Evolutionary conservation across 2,329 filamentous ascomycete genomes (phyloP).

Genomic region (Pyrenophora graminea): DNA sequence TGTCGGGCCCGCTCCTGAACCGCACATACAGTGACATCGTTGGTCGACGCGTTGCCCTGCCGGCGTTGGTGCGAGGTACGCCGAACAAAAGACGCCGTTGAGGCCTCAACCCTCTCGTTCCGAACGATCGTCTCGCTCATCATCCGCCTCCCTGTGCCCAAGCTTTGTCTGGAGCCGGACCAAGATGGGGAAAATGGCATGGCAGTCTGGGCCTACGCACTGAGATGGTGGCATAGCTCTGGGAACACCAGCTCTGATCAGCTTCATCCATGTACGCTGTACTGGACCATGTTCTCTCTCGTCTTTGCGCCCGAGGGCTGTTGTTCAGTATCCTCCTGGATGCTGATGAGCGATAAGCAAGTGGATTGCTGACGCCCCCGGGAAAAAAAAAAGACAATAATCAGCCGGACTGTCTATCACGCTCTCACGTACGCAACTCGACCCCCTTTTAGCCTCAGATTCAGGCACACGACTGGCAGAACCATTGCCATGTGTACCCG

Average conservation of each 20-base stretch:
- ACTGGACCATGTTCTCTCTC: conserved; percentile 2
- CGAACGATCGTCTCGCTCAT: conserved; percentile 13
- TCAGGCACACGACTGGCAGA: conserved; percentile 8
- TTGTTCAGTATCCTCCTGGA: conserved; percentile 21
- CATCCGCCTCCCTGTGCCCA: conserved; percentile 14
- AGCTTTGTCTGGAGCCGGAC: conserved; percentile 3
- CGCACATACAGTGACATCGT: not conserved
- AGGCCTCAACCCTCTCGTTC: conserved; percentile 6
- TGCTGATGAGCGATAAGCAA: conserved; percentile 2
- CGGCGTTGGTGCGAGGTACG: not conserved
- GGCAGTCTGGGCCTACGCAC: conserved; percentile 1
- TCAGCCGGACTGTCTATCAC: conserved; percentile 35
- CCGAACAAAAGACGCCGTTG: conserved; percentile 8
- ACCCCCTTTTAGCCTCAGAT: conserved; percentile 10
- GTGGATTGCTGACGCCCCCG: conserved; percentile 30
- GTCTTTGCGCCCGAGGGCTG: not conserved
- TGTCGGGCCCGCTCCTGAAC: too few species aligned
- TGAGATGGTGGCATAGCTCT: not conserved
- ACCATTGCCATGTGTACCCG: conserved; percentile 18
- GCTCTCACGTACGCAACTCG: conserved; percentile 15
- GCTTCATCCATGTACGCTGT: not conserved
- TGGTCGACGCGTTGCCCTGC: not conserved
- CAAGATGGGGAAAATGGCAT: conserved; percentile 4
- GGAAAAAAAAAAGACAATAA: conserved; percentile 14
- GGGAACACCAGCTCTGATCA: not conserved